Conservation (phyloP, 2,329 filamentous ascomycete species). For the Apiospora arundinis region DNA sequence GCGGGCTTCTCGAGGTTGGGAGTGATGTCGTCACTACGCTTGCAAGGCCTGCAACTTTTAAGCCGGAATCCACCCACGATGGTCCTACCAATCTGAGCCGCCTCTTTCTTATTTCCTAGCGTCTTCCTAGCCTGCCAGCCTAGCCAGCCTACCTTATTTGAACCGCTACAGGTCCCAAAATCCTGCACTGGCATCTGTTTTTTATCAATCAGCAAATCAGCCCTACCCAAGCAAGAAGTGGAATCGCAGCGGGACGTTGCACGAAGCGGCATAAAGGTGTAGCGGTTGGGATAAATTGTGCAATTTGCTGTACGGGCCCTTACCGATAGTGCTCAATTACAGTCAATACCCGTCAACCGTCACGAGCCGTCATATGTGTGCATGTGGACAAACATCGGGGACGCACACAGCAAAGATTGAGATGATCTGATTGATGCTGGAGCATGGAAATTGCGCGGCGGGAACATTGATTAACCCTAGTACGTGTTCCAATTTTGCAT, state of each 20-base stretch:
- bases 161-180: neutral
- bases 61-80: neutral
- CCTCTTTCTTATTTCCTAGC: neutral
- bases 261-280: neutral
- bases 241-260: neutral
- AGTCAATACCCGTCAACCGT: neutral
- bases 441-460: neutral
- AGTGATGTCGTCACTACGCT: neutral
- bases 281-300: neutral
- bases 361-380: too few species aligned
- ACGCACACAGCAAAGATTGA: neutral
- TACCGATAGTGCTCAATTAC: neutral
- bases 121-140: neutral
- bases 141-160: conserved; percentile 8
- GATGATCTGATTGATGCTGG: neutral
- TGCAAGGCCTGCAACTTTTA: neutral
- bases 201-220: neutral
- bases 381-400: neutral
- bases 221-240: neutral
- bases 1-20: neutral
- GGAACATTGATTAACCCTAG: neutral
- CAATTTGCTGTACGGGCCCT: neutral
- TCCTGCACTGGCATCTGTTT: too few species aligned
- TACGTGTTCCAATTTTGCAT: too few species aligned
- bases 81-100: neutral